These are phyloP conservation scores for Colletotrichum brevisporum DNA, from an alignment of 2,329 filamentous ascomycete genomes.

Conservation along the genomic window DNA sequence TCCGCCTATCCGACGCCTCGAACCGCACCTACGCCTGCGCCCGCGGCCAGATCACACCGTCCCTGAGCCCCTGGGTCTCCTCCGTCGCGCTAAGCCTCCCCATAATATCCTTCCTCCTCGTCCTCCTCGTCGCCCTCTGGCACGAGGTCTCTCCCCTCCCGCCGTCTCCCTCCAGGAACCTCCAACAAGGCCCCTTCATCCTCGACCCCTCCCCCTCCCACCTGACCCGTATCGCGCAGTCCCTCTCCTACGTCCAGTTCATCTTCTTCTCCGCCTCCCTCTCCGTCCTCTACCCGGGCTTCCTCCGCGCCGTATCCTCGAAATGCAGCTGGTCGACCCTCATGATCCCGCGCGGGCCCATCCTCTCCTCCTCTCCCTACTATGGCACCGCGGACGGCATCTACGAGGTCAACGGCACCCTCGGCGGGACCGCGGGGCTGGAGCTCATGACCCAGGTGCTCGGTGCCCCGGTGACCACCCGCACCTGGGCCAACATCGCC, in stretches of 20 bases:
- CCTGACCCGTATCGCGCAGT: constrained; percentile 1
- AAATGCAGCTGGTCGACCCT: constrained; percentile 77
- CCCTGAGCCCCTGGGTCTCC: neutral
- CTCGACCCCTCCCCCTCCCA: constrained; percentile 5
- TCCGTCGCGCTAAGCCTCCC: neutral
- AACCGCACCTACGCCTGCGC: neutral
- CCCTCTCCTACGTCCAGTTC: constrained; percentile 81
- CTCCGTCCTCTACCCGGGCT: constrained; percentile 79
- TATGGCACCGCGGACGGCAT: constrained; percentile 64
- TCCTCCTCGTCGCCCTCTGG: constrained; percentile 6
- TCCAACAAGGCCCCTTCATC: constrained; percentile 10
- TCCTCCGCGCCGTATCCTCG: constrained; percentile 78
- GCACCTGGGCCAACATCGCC: constrained; percentile 80
- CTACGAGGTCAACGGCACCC: constrained; percentile 76
- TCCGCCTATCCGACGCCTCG: neutral
- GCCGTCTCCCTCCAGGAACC: neutral
- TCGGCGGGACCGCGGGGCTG: constrained; percentile 67
- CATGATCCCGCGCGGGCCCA: constrained; percentile 64
- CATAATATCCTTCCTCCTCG: neutral
- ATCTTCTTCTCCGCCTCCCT: constrained; percentile 79
- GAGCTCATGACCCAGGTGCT: constrained; percentile 77
- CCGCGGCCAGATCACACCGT: neutral
- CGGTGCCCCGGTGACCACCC: constrained; percentile 71
- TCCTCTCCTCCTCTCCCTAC: constrained; percentile 44
- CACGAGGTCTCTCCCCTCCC: constrained; percentile 4